Evolutionary conservation across 1,284 basidiomycete species (phyloP).

Genomic region (Xanthoconium separans): DNA sequence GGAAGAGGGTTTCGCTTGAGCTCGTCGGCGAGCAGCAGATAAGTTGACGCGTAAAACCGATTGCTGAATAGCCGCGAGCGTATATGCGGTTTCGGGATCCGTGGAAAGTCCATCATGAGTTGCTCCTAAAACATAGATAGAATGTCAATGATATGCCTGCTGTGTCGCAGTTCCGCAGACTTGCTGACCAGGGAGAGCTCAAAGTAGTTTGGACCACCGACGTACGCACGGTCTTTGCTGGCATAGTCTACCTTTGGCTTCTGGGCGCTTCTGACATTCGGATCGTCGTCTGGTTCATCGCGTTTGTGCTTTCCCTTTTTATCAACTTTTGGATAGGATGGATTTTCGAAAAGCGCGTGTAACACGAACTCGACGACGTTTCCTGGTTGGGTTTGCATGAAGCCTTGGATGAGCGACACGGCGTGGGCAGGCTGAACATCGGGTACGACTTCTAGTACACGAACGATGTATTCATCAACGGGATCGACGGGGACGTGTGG

Average conservation of each 20-base stretch:
- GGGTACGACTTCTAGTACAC: slow-evolving; percentile 65
- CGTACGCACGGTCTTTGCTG: slow-evolving; percentile 40
- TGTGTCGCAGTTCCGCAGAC: neutral
- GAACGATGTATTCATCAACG: slow-evolving; percentile 35
- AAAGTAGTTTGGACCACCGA: slow-evolving; percentile 45
- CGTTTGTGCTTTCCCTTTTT: slow-evolving; percentile 55
- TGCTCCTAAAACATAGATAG: slow-evolving; percentile 39
- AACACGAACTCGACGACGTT: slow-evolving; percentile 54
- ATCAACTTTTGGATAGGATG: slow-evolving; percentile 58
- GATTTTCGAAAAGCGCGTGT: slow-evolving; percentile 59
- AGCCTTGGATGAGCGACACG: slow-evolving; percentile 42
- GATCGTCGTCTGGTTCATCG: slow-evolving; percentile 27
- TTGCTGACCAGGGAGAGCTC: slow-evolving; percentile 49
- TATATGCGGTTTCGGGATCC: slow-evolving; percentile 53
- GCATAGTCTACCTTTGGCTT: slow-evolving; percentile 48
- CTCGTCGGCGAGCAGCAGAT: slow-evolving; percentile 45
- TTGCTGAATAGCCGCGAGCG: slow-evolving; percentile 38
- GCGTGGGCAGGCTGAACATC: slow-evolving; percentile 59
- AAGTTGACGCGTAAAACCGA: slow-evolving; percentile 61
- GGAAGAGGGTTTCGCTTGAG: slow-evolving; percentile 33
- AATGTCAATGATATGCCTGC: slow-evolving; percentile 4
- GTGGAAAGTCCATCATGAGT: slow-evolving; percentile 56
- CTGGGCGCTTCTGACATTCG: slow-evolving; percentile 13
- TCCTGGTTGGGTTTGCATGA: slow-evolving; percentile 32
- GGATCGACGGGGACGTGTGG: slow-evolving; percentile 9